Evolutionary conservation across 2,329 filamentous ascomycete species (phyloP).

Genomic region (Didymella sp.): DNA sequence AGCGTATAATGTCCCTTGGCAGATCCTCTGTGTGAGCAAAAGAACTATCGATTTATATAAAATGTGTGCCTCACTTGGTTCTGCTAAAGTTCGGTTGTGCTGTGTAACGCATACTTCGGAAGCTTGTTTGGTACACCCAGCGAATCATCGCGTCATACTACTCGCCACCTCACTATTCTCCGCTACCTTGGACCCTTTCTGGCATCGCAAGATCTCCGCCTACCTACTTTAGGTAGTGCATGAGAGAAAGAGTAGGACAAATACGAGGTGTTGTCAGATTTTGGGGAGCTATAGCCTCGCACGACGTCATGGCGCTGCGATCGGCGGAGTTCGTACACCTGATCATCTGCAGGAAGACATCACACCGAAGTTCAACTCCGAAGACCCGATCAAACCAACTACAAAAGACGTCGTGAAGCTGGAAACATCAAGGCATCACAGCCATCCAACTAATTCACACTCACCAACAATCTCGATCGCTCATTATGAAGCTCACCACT

Average conservation of each 20-base stretch:
- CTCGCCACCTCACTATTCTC: neutral
- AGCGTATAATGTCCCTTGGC: neutral
- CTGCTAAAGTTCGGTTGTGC: neutral
- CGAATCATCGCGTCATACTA: neutral
- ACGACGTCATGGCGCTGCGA: constrained; percentile 19
- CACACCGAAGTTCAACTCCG: neutral
- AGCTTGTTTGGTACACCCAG: neutral
- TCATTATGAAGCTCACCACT: constrained; percentile 31
- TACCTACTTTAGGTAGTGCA: neutral
- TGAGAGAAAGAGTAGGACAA: constrained; percentile 3
- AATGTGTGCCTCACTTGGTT: neutral
- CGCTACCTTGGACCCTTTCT: neutral
- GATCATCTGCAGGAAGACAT: constrained; percentile 11
- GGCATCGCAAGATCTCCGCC: neutral
- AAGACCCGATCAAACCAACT: neutral
- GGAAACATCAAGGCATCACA: neutral
- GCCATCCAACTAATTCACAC: neutral
- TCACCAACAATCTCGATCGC: neutral
- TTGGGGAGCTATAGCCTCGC: constrained; percentile 6
- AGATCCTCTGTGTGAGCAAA: neutral
- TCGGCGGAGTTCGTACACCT: constrained; percentile 12
- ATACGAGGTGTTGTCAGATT: constrained; percentile 14
- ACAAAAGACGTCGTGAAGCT: neutral
- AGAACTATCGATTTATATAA: neutral
- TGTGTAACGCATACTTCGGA: neutral